Evolutionary conservation across 2,329 filamentous ascomycete genomes (phyloP), one percentile per base, ranked within the genome.

Genomic region (Botrytis medusae): DNA sequence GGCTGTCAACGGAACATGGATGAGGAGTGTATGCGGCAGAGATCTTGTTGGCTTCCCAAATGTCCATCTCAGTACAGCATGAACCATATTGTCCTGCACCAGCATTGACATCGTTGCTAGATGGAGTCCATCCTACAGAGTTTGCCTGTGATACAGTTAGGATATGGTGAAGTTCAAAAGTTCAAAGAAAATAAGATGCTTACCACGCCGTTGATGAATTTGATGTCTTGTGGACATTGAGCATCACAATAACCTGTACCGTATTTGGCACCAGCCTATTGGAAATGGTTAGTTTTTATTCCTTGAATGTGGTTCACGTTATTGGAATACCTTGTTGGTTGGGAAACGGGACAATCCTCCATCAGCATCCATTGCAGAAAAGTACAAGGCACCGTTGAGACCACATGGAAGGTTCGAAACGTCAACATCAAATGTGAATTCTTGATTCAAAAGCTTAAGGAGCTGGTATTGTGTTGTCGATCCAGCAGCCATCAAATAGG

Each of bases 391-490:
- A 73, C 91, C 91, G 82, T 94, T 93, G 74, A 93, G 83, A 76
- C 91, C 91, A 79, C 92, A 93, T 75, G 88, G 87, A 44, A 92
- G 84, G 77, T 87, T 87, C 60, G 90, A 92, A 60, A 92, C 88
- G 80, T 93, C 91, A 57, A 93, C 91, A 73, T 92, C 90, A 75
- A 93, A 92, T 73, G 90, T 90, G 83, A 93, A 90, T 82, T 93
- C 91, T 80, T 91, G 87, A 82, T 87, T 88, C 73, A 89, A 84
- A 74, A 92, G 85, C 75, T 89, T 85, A 82, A 93, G 89, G 81
- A 88, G 86, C 83, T 92, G 84, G 82, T 93, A 93, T 73, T 87
- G 87, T 75, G 84, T 85, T 59, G 88, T 70, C 63, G 77, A 79
- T 48, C 78, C 87, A 71, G 85, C 83, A 77, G 87, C 87, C 84